Base-by-base conservation (phyloP, 257 asterid genomes). In the Eustoma russellianum region DNA sequence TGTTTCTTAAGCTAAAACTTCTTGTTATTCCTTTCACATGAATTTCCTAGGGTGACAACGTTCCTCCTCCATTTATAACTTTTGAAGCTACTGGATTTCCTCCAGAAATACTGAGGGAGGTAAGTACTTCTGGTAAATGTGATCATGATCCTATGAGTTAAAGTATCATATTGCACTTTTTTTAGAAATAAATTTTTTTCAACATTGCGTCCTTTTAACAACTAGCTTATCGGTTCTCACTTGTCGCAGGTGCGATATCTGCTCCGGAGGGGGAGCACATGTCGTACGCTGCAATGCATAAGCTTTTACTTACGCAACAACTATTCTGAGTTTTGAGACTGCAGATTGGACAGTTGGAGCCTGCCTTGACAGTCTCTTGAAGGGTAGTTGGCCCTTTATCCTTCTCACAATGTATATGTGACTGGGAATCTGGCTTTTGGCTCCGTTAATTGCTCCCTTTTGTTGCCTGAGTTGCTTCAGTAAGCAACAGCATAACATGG, bases 221-320 rank as follows among this genome's bases (percentile, higher is more conserved):
- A 74, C 74, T 63, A 75, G 85, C 93, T 92, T 78, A 80, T 88
- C 59, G 71, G 70, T 79, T 84, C 56, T 85, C 78, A 74, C 88
- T 88, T 88, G 87, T 83, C 95, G 98, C 96, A 86, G 96, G 94
- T 90, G 98, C 98, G 98, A 90, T 90, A 90, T 90, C 88, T 90
- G 98, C 98, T 90, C 98, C 98, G 55, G 78, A 71, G 93, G 93
- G 74, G 96, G 98, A 90, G 98, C 98, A 90, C 92, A 83, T 90
- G 98, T 90, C 98, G 95, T 90, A 86, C 98, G 93, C 97, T 88
- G 98, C 94, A 74, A 73, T 92, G 95, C 90, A 70, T 52, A 76
- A 80, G 93, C 80, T 77, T 94, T 83, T 87, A 75, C 74, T 77
- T 82, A 74, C 72, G 65, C 85, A 68, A 75, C 92, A 75, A 73